Percentiles rank a stretch among this genome's conserved stretches.
phyloP scores from a whole-genome alignment of 106 monocot genomes.

The Ottelia alismoides region DNA sequence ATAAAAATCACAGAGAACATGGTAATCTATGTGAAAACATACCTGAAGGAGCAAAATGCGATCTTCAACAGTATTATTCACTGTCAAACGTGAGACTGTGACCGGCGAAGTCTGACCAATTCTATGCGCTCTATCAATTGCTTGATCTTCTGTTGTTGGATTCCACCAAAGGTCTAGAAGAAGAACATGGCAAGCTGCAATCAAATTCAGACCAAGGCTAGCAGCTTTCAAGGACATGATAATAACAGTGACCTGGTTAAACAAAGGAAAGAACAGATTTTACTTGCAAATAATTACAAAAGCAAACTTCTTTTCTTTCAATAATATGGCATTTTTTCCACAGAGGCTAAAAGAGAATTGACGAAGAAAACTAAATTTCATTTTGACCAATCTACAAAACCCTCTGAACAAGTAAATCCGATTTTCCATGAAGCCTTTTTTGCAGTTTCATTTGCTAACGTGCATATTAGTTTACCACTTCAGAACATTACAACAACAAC shows the following conservation, averaged over 20 bases:
- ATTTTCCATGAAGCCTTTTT: no score
- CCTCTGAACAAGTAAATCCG: no score
- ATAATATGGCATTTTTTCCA: no score
- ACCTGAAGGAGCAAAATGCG: constrained; percentile 82
- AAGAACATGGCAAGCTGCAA: constrained; percentile 84
- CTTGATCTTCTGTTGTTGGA: constrained; percentile 96
- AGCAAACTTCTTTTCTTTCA: no score
- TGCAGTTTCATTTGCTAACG: no score
- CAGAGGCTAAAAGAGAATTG: not conserved
- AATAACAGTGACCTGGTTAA: constrained; percentile 68
- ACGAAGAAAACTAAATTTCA: not conserved
- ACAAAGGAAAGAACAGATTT: not conserved
- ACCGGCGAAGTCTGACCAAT: constrained; percentile 96
- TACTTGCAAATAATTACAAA: no score
- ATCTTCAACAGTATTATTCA: constrained; percentile 82
- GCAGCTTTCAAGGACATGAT: constrained; percentile 98
- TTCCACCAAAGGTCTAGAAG: constrained; percentile 97
- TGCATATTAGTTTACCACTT: no score
- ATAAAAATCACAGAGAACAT: no score
- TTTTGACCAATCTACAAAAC: not conserved
- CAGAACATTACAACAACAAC: no score
- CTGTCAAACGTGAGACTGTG: constrained; percentile 72
- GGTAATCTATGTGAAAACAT: no score
- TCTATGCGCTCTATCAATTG: constrained; percentile 90
- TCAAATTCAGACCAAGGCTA: constrained; percentile 88